A percentile compares a stretch with the other conserved stretches of the same genome.
These are phyloP conservation scores for Fusarium nelsonii DNA, from an alignment of 2,329 filamentous ascomycete species.

Conservation along the genomic window DNA sequence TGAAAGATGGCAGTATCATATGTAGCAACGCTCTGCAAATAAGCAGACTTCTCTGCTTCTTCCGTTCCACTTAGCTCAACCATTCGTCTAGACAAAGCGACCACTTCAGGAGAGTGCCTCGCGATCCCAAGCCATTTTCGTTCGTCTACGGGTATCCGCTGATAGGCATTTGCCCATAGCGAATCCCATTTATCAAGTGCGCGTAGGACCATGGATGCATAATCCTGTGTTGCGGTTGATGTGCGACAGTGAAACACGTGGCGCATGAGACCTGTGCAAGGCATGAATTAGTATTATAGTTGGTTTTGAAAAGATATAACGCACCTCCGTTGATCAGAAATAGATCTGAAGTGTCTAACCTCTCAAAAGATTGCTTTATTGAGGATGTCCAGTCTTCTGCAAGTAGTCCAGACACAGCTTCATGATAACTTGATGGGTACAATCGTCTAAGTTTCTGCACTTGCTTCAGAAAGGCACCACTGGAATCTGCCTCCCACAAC, in stretches of 20 bases:
- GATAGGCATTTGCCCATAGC: conserved; percentile 14
- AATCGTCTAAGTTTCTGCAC: rapidly evolving
- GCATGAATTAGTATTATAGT: neutral
- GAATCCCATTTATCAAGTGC: conserved; percentile 30
- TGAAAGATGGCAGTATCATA: conserved; percentile 29
- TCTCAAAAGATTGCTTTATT: neutral
- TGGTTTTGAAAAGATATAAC: rapidly evolving
- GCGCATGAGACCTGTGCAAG: neutral
- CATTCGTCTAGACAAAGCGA: conserved; percentile 6
- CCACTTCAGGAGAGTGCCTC: conserved; percentile 21
- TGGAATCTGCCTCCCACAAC: conserved; percentile 31
- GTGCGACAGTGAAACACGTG: conserved; percentile 28
- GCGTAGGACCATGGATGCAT: neutral
- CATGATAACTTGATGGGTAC: neutral
- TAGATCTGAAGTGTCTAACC: conserved; percentile 6
- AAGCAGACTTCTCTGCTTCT: conserved; percentile 1
- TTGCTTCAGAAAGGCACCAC: neutral
- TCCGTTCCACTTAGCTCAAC: conserved; percentile 7
- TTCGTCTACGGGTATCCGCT: conserved; percentile 1
- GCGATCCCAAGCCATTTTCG: conserved; percentile 22
- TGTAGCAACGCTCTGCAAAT: conserved; percentile 1
- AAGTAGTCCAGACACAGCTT: conserved; percentile 15
- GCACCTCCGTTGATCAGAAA: conserved; percentile 5
- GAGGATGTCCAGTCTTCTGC: conserved; percentile 8
- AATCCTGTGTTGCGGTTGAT: neutral